Evolutionary conservation across 2,329 filamentous ascomycete genomes (phyloP).

Genomic region (Camillea tinctor): DNA sequence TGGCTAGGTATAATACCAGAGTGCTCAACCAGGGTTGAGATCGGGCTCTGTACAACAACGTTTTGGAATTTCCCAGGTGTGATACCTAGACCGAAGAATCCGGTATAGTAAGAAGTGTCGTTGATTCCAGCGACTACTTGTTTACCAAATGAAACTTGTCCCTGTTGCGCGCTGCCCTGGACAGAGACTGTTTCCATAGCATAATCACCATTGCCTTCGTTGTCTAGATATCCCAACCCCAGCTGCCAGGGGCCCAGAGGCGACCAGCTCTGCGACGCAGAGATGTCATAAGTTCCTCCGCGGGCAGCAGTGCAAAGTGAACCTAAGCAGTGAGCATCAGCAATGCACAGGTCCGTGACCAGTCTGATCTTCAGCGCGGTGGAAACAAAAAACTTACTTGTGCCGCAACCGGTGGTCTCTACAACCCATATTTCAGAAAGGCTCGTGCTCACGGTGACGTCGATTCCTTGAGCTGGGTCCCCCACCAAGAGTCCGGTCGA

Average conservation of each 20-base stretch:
- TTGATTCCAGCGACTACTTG: constrained; percentile 54
- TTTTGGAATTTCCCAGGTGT: constrained; percentile 51
- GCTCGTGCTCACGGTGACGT: constrained; percentile 63
- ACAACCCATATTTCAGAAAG: constrained; percentile 72
- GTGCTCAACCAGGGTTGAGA: constrained; percentile 58
- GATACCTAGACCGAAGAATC: constrained; percentile 57
- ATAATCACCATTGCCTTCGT: constrained; percentile 62
- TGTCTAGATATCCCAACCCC: constrained; percentile 57
- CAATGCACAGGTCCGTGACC: constrained; percentile 11
- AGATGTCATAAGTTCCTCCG: constrained; percentile 57
- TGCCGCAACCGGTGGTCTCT: constrained; percentile 54
- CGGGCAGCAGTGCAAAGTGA: constrained; percentile 54
- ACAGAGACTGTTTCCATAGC: constrained; percentile 52
- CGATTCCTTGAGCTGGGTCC: constrained; percentile 48
- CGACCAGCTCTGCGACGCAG: constrained; percentile 56
- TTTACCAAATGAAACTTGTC: constrained; percentile 42
- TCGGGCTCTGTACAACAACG: constrained; percentile 48
- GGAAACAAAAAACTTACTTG: constrained; percentile 38
- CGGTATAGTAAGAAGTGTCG: constrained; percentile 53
- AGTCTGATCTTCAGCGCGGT: background rate
- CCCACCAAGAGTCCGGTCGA: constrained; percentile 57
- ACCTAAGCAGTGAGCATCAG: constrained; percentile 30
- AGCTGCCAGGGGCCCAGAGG: constrained; percentile 59
- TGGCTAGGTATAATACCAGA: constrained; percentile 65
- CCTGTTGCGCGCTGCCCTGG: constrained; percentile 38